phyloP scores from a whole-genome alignment of 306 rosid species.

The Amphicarpaea edgeworthii region DNA sequence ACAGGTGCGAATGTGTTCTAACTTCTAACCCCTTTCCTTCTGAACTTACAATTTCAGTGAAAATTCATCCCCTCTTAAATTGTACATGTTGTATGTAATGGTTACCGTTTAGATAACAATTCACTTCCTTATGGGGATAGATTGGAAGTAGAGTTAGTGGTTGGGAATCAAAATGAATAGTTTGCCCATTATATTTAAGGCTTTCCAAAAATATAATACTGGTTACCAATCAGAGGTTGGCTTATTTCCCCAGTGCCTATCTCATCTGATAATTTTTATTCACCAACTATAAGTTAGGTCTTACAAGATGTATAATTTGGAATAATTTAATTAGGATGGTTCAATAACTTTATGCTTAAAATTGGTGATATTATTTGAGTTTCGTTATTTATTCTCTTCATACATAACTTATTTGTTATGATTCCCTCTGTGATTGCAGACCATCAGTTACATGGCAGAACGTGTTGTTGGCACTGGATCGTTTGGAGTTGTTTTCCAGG shows the following conservation, averaged over 20 bases:
- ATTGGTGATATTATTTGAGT: slow-evolving; percentile 25
- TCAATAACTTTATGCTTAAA: slow-evolving; percentile 13
- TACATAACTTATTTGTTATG: slow-evolving; percentile 17
- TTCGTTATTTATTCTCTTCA: slow-evolving; percentile 4
- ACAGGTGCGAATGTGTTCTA: slow-evolving; percentile 55
- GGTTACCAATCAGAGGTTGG: background rate
- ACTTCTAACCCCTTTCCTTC: slow-evolving; percentile 18
- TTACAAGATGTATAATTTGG: background rate
- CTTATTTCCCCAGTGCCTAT: background rate
- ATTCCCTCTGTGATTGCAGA: slow-evolving; percentile 56
- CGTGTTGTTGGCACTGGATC: slow-evolving; percentile 92
- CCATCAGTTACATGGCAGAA: slow-evolving; percentile 96
- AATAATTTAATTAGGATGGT: slow-evolving; percentile 18
- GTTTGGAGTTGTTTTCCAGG: slow-evolving; percentile 92
- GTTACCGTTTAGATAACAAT: background rate
- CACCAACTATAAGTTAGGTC: slow-evolving; percentile 8
- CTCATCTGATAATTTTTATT: slow-evolving; percentile 2
- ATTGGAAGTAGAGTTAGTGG: background rate
- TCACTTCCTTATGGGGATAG: slow-evolving; percentile 22
- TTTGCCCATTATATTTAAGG: background rate
- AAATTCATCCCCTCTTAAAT: background rate
- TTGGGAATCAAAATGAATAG: slow-evolving; percentile 12
- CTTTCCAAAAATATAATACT: background rate
- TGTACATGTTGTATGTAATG: background rate
- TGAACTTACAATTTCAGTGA: background rate